Percentiles rank a stretch among this genome's conserved stretches.
These are phyloP conservation scores for Solanum commersonii DNA, from an alignment of 257 asterid species.

Conservation along the genomic window DNA sequence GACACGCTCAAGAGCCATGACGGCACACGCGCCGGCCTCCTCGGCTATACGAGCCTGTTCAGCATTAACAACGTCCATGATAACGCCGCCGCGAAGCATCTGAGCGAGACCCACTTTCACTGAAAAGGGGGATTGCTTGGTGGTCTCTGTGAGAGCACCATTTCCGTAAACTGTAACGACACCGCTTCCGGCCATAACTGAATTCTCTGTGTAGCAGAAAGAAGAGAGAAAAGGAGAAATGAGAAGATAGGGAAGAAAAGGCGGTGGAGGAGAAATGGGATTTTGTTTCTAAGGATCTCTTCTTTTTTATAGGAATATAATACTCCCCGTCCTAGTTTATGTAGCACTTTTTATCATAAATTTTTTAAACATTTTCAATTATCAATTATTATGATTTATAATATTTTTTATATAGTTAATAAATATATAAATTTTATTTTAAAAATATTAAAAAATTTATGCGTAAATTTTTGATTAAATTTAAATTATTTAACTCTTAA, in stretches of 20 bases:
- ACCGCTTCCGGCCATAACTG: constrained; percentile 72
- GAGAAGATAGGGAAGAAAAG: not conserved
- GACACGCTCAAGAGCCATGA: constrained; percentile 91
- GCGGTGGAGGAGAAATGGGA: constrained; percentile 5
- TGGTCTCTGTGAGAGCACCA: constrained; percentile 78
- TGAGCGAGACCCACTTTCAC: constrained; percentile 92
- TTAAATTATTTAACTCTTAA: fast-evolving
- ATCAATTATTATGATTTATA: too few relatives aligned
- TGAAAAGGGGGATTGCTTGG: constrained; percentile 78
- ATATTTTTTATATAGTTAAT: fast-evolving
- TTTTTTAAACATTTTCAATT: too few relatives aligned
- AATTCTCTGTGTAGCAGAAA: not conserved
- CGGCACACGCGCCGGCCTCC: constrained; percentile 95
- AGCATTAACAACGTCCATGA: constrained; percentile 87
- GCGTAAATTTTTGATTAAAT: too few relatives aligned
- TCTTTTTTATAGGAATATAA: not conserved
- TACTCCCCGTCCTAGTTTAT: too few relatives aligned
- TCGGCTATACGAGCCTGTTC: constrained; percentile 96
- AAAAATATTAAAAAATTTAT: too few relatives aligned
- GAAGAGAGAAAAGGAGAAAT: not conserved
- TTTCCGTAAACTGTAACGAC: constrained; percentile 83
- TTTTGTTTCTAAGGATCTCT: constrained; percentile 8
- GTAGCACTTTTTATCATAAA: too few relatives aligned
- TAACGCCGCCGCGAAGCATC: constrained; percentile 95
- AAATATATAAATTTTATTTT: too few relatives aligned